A percentile compares a stretch with the other conserved stretches of the same genome.
phyloP scores from a whole-genome alignment of 768 basidiomycete species.

The Asterophora parasitica region DNA sequence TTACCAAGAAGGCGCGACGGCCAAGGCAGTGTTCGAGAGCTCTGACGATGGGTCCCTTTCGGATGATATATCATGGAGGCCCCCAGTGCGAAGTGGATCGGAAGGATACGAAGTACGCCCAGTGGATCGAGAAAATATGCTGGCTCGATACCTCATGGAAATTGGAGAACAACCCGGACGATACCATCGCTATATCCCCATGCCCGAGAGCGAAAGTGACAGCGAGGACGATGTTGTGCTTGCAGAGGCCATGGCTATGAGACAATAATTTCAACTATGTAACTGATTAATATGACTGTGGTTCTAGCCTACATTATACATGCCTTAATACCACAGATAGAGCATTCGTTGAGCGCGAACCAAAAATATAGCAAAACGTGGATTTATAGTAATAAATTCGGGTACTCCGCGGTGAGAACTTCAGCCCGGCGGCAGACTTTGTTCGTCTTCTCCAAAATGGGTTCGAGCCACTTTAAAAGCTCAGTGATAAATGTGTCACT shows the following conservation, averaged over 20 bases:
- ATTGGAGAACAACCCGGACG: constrained; percentile 52
- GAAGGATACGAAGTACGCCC: constrained; percentile 77
- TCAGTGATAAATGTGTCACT: constrained; percentile 21
- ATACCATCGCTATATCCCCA: constrained; percentile 67
- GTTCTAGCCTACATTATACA: not conserved
- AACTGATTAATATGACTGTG: not conserved
- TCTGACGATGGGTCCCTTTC: constrained; percentile 22
- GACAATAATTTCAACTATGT: not conserved
- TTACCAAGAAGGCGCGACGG: constrained; percentile 35
- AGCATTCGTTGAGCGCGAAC: not conserved
- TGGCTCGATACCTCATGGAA: constrained; percentile 50
- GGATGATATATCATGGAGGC: constrained; percentile 21
- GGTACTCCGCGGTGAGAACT: constrained; percentile 14
- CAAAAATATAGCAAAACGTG: not conserved
- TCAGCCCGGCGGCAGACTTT: constrained; percentile 24
- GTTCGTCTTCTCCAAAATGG: constrained; percentile 26
- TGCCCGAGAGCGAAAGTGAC: constrained; percentile 42
- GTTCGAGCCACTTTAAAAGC: constrained; percentile 25
- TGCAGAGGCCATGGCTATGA: constrained; percentile 3
- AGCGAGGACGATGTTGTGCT: constrained; percentile 30
- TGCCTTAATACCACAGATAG: not conserved
- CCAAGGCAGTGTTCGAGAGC: constrained; percentile 15
- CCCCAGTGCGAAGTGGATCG: constrained; percentile 60
- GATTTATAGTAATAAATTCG: not conserved
- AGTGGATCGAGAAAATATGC: constrained; percentile 58